These are phyloP conservation scores for Solanum hybrid DNA, from an alignment of 305 asterid genomes.

Conservation along the genomic window DNA sequence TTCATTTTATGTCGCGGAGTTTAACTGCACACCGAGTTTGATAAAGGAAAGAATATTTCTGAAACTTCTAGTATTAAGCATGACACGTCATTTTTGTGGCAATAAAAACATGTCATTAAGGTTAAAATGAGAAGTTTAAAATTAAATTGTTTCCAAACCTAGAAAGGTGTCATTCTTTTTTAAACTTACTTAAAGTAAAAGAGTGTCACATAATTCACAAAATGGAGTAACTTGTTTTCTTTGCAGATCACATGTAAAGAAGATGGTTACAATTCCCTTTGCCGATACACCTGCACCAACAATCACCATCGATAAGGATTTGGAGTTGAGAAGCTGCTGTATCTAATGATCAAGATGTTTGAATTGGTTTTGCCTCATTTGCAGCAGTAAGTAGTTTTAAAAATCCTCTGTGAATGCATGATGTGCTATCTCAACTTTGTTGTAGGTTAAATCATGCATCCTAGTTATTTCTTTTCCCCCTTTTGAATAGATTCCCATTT, in stretches of 20 bases:
- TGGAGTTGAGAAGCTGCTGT: not conserved
- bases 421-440: too few relatives aligned
- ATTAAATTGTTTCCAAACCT: too few relatives aligned
- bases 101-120: not conserved
- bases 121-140: not conserved
- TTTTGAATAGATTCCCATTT: too few relatives aligned
- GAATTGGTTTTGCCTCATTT: not conserved
- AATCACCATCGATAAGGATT: not conserved
- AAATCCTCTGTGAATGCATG: too few relatives aligned
- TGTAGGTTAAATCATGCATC: not conserved
- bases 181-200: too few relatives aligned
- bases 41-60: not conserved
- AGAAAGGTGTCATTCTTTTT: too few relatives aligned
- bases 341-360: not conserved
- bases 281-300: not conserved
- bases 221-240: not conserved
- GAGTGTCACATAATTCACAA: too few relatives aligned
- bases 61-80: not conserved
- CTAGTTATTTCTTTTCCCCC: not conserved
- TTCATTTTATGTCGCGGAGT: too few relatives aligned
- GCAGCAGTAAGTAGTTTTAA: not conserved
- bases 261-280: too few relatives aligned
- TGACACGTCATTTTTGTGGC: not conserved
- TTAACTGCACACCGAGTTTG: too few relatives aligned
- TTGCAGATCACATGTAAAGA: not conserved